Conservation (phyloP, 169 alveolate genomes). For the Perkinsus olseni region DNA sequence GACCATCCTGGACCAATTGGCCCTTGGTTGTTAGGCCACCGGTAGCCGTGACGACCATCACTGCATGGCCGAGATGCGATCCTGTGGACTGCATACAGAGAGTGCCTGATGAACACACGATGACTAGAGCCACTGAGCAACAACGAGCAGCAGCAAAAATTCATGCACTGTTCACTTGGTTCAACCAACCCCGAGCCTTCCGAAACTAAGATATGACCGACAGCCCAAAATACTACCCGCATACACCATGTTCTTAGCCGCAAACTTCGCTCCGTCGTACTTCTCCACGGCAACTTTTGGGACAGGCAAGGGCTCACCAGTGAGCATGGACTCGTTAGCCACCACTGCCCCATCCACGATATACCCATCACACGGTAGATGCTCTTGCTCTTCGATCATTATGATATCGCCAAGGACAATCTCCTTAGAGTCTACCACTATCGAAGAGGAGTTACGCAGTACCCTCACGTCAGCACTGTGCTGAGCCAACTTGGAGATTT, state of each 20-base stretch:
- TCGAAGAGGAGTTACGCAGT: neutral
- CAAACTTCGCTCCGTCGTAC: neutral
- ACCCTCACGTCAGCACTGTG: neutral
- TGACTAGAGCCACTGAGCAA: neutral
- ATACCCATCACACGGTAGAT: neutral
- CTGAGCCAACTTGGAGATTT: neutral
- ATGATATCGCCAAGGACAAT: neutral
- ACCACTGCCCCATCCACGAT: neutral
- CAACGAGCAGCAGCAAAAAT: too few relatives aligned
- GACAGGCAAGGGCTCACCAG: slow-evolving; percentile 14
- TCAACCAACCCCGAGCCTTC: too few relatives aligned
- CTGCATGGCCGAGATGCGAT: neutral
- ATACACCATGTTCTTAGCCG: neutral
- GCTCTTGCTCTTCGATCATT: neutral
- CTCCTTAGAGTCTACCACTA: neutral
- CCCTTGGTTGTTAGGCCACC: slow-evolving; percentile 8
- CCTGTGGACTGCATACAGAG: neutral
- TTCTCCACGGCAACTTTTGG: slow-evolving; percentile 5
- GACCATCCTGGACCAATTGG: neutral
- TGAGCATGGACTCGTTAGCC: slow-evolving; percentile 6
- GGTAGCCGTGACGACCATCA: neutral
- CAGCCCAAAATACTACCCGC: neutral
- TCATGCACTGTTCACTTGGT: too few relatives aligned
- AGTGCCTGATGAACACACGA: neutral
- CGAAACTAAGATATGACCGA: too few relatives aligned